These are phyloP conservation scores for Colletotrichum magnum DNA, from an alignment of 2,329 filamentous ascomycete genomes.

Conservation along the genomic window DNA sequence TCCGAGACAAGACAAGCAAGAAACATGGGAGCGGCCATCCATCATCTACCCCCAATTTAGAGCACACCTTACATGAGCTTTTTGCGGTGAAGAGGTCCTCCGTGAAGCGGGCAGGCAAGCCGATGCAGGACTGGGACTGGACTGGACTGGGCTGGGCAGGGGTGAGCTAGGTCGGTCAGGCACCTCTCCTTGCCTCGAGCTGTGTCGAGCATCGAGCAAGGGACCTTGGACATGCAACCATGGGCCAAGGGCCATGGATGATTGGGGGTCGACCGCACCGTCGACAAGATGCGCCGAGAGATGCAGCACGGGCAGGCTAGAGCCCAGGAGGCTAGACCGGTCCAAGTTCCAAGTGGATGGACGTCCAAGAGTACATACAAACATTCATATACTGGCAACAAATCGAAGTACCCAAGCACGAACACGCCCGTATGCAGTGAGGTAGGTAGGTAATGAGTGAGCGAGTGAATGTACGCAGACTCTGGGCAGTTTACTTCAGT, in stretches of 20 bases:
- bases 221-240: constrained; percentile 20
- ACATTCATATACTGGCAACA: not conserved
- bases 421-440: no score
- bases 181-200: not conserved
- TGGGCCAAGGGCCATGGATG: not conserved
- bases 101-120: constrained; percentile 30
- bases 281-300: constrained; percentile 38
- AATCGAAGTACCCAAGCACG: not conserved
- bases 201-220: constrained; percentile 24
- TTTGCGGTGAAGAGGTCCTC: constrained; percentile 36
- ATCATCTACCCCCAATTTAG: constrained; percentile 1
- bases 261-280: constrained; percentile 23
- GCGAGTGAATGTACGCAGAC: no score
- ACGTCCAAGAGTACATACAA: constrained; percentile 14
- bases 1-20: constrained; percentile 29
- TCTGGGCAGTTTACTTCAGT: no score
- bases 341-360: constrained; percentile 34
- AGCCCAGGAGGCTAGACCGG: constrained; percentile 35
- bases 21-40: constrained; percentile 36
- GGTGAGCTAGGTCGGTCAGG: no score
- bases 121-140: not conserved
- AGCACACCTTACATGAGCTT: constrained; percentile 6
- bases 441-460: no score
- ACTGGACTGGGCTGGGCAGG: not conserved
- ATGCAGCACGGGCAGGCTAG: constrained; percentile 40